A percentile compares a stretch with the other conserved stretches of the same genome.
Evolutionary conservation across 2,329 filamentous ascomycete genomes (phyloP).

Genomic region (Cadophora gregata): DNA sequence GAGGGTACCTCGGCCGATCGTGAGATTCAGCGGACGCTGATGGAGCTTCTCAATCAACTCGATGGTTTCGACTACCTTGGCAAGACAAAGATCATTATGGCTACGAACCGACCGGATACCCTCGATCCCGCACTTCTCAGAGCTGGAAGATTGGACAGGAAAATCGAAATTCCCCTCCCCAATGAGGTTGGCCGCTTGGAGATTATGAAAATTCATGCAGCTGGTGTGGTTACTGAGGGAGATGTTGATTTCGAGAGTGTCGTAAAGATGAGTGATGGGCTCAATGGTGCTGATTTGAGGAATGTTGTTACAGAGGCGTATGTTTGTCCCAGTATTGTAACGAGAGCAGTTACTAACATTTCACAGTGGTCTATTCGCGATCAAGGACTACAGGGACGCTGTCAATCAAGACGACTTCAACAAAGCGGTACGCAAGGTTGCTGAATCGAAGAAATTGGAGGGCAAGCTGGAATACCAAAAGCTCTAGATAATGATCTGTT

Average conservation of each 20-base stretch:
- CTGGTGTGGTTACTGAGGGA: conserved; percentile 84
- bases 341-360: conserved; percentile 38
- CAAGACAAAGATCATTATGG: conserved; percentile 99
- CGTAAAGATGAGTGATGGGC: conserved; percentile 98
- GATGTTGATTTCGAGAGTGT: conserved; percentile 99
- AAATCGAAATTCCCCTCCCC: conserved; percentile 96
- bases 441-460: conserved; percentile 97
- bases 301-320: conserved; percentile 99
- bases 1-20: conserved; percentile 97
- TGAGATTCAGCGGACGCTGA: conserved; percentile 96
- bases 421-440: conserved; percentile 97
- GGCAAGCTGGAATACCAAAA: conserved; percentile 99
- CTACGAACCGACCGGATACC: conserved; percentile 95
- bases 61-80: conserved; percentile 99
- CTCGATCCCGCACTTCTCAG: conserved; percentile 91
- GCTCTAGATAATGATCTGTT: conserved; percentile 59
- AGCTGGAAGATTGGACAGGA: conserved; percentile 91
- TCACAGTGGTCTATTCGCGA: conserved; percentile 86
- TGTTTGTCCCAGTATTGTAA: conserved; percentile 49
- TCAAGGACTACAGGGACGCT: conserved; percentile 96
- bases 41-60: conserved; percentile 98
- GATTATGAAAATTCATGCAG: conserved; percentile 96
- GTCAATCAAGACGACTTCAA: conserved; percentile 99
- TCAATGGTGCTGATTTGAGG: conserved; percentile 96
- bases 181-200: conserved; percentile 97